phyloP scores from a whole-genome alignment of 1,284 basidiomycete species.

The Xerocomus cyaneibrunnescens region DNA sequence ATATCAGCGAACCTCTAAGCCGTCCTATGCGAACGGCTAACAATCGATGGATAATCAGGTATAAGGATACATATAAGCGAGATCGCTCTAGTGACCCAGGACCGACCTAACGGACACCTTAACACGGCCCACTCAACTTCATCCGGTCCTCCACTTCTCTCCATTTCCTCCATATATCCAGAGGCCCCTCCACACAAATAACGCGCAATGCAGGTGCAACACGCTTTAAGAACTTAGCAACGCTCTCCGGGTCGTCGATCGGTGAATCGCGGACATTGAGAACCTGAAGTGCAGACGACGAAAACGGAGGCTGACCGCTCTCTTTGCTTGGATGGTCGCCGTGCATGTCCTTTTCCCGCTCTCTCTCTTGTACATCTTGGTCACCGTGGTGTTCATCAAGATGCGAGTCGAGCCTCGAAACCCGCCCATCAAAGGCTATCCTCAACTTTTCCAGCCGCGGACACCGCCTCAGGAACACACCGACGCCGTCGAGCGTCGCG shows the following conservation, averaged over 20 bases:
- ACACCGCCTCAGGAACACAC: conserved; percentile 23
- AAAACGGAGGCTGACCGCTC: not conserved
- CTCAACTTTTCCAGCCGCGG: conserved; percentile 18
- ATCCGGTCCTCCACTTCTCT: conserved; percentile 31
- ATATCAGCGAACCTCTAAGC: not conserved
- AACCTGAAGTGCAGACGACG: conserved; percentile 16
- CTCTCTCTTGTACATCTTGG: not conserved
- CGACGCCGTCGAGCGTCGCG: conserved; percentile 26
- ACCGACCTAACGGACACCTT: not conserved
- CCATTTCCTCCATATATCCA: conserved; percentile 33
- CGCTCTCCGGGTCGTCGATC: conserved; percentile 25
- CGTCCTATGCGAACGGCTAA: no score
- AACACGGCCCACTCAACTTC: conserved; percentile 12
- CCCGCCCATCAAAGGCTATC: conserved; percentile 27
- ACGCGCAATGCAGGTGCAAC: conserved; percentile 26
- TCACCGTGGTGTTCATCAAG: not conserved
- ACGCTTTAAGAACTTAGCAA: conserved; percentile 29
- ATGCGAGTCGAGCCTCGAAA: not conserved
- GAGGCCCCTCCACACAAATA: conserved; percentile 28
- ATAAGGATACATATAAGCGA: conserved; percentile 2
- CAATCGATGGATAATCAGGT: not conserved
- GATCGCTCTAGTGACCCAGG: no score
- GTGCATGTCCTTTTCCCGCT: not conserved
- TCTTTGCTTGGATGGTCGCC: not conserved
- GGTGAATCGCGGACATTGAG: conserved; percentile 34